These are phyloP conservation scores for Trichoderma simmonsii DNA, from an alignment of 2,329 filamentous ascomycete genomes.

Conservation along the genomic window DNA sequence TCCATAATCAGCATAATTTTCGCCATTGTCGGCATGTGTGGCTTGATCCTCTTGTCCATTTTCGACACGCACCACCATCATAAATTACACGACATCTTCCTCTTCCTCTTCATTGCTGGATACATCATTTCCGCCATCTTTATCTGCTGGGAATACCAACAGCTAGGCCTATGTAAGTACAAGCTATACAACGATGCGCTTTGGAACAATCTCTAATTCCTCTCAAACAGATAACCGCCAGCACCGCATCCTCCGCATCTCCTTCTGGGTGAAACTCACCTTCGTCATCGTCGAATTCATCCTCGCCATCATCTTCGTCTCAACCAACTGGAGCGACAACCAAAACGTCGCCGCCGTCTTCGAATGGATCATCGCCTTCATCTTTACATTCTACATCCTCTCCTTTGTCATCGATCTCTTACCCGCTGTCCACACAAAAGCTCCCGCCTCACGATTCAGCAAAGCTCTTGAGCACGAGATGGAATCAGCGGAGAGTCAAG, in stretches of 20 bases:
- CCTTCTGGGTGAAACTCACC: conserved; percentile 81
- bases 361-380: conserved; percentile 75
- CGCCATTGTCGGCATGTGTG: conserved; percentile 71
- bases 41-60: conserved; percentile 77
- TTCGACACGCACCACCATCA: conserved; percentile 77
- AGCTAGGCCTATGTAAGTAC: conserved; percentile 66
- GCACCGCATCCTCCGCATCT: conserved; percentile 67
- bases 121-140: conserved; percentile 85
- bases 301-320: conserved; percentile 71
- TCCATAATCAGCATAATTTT: conserved; percentile 60
- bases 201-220: not conserved
- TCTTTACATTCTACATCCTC: conserved; percentile 85
- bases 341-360: conserved; percentile 71
- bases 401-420: conserved; percentile 85
- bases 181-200: not conserved
- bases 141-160: conserved; percentile 86
- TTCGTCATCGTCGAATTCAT: conserved; percentile 80
- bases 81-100: conserved; percentile 68
- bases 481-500: conserved; percentile 19
- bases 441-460: conserved; percentile 28
- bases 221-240: conserved; percentile 58
- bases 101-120: conserved; percentile 79
- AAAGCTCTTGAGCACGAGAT: conserved; percentile 28
- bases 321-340: conserved; percentile 45
- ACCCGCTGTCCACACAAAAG: conserved; percentile 66